Evolutionary conservation across 2,329 filamentous ascomycete species (phyloP).

Genomic region (Phaeosphaeriaceae sp.): DNA sequence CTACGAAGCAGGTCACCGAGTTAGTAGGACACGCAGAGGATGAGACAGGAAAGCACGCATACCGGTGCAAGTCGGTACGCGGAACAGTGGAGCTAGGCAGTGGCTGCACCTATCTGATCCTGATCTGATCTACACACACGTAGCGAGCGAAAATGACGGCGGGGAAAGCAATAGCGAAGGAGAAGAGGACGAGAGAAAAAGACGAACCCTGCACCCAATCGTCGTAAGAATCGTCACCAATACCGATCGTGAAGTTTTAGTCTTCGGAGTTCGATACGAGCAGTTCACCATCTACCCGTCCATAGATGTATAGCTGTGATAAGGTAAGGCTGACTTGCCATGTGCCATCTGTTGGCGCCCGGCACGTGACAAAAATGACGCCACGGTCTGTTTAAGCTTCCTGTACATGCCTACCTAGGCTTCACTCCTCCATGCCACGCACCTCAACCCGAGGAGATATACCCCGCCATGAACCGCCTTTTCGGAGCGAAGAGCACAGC

Average conservation of each 20-base stretch:
- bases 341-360: neutral
- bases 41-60: constrained; percentile 12
- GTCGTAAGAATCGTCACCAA: constrained; percentile 22
- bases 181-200: constrained; percentile 13
- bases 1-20: constrained; percentile 10
- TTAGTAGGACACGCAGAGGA: constrained; percentile 12
- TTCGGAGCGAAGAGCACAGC: constrained; percentile 87
- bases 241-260: constrained; percentile 15
- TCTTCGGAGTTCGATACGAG: too few relatives aligned
- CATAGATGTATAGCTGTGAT: neutral
- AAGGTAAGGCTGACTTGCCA: neutral
- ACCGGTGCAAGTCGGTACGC: neutral
- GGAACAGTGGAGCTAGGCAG: too few relatives aligned
- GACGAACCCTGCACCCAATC: constrained; percentile 23
- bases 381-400: too few relatives aligned
- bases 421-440: neutral
- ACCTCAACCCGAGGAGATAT: too few relatives aligned
- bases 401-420: neutral
- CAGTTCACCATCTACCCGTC: neutral
- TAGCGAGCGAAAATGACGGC: constrained; percentile 24
- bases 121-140: constrained; percentile 10
- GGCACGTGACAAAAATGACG: neutral
- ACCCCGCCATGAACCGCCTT: constrained; percentile 82
- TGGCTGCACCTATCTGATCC: too few relatives aligned
- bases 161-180: constrained; percentile 17